Percentiles rank a stretch among this genome's conserved stretches.
These are phyloP conservation scores for Escallonia herrerae DNA, from an alignment of 129 eudicot species.

Conservation along the genomic window DNA sequence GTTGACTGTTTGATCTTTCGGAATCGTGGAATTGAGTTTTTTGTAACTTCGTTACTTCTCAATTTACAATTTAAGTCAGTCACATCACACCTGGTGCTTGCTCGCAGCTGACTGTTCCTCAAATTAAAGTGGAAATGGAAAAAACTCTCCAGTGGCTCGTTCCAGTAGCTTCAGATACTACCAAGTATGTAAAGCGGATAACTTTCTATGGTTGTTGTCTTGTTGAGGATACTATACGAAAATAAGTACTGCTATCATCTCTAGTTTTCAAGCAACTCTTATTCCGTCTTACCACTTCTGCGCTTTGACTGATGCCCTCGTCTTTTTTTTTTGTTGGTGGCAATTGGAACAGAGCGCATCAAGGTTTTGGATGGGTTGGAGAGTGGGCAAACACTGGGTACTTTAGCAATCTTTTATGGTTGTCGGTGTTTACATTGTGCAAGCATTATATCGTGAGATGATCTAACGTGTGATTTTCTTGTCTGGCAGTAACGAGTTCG, in stretches of 20 bases:
- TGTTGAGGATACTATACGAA: neutral
- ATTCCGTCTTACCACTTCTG: neutral
- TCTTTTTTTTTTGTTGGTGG: neutral
- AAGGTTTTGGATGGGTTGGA: conserved; percentile 99
- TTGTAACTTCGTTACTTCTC: too few relatives aligned
- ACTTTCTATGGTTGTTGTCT: neutral
- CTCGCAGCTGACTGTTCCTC: conserved; percentile 68
- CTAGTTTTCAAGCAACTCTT: neutral
- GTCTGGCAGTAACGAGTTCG: conserved; percentile 60
- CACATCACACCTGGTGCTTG: conserved; percentile 3
- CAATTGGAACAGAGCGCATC: conserved; percentile 67
- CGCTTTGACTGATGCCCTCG: neutral
- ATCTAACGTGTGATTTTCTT: neutral
- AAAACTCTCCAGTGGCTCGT: conserved; percentile 89
- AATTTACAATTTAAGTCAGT: neutral
- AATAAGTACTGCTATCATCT: neutral
- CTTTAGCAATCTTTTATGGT: conserved; percentile 12
- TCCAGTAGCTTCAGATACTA: conserved; percentile 80
- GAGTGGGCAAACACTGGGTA: conserved; percentile 98
- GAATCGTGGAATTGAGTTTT: too few relatives aligned
- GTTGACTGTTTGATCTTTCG: too few relatives aligned
- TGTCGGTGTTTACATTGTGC: neutral
- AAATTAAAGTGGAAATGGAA: conserved; percentile 90
- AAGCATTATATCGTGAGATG: neutral
- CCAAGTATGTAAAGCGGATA: conserved; percentile 44